Evolutionary conservation across 2,329 filamentous ascomycete species (phyloP).

Genomic region (Alternaria arborescens): DNA sequence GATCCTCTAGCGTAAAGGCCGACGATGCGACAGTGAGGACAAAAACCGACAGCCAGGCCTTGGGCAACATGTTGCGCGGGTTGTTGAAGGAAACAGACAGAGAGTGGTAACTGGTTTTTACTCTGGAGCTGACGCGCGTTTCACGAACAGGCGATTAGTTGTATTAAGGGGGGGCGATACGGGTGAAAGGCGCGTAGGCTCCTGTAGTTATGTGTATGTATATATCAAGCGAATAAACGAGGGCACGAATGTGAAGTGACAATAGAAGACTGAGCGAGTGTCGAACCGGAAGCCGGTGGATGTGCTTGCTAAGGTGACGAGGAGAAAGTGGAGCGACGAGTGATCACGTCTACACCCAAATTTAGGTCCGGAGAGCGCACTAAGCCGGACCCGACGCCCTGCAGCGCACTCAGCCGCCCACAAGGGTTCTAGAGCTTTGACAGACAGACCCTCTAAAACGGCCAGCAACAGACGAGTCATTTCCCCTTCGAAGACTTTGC

Average conservation of each 20-base stretch:
- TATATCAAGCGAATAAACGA: constrained; percentile 12
- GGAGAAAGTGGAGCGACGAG: constrained; percentile 3
- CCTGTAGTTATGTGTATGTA: constrained; percentile 13
- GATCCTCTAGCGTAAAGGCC: constrained; percentile 42
- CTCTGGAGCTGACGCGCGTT: constrained; percentile 35
- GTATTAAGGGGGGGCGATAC: constrained; percentile 29
- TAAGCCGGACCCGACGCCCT: neutral
- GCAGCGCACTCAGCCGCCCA: neutral
- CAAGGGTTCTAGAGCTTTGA: neutral
- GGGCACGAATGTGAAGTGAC: neutral
- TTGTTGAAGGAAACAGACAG: constrained; percentile 21
- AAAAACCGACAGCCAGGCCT: constrained; percentile 47
- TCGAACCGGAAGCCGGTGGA: constrained; percentile 6
- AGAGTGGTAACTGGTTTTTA: constrained; percentile 20
- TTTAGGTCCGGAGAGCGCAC: neutral
- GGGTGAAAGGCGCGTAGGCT: constrained; percentile 11
- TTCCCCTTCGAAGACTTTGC: neutral
- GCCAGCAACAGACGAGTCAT: neutral
- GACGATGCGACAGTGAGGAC: constrained; percentile 42
- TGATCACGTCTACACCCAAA: constrained; percentile 7
- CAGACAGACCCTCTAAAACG: neutral
- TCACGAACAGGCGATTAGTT: constrained; percentile 17
- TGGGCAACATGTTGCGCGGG: constrained; percentile 41
- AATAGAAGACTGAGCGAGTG: constrained; percentile 15
- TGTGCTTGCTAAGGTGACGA: neutral